A percentile compares a stretch with the other conserved stretches of the same genome.
Evolutionary conservation across 257 asterid species (phyloP).

Genomic region (Ophiorrhiza pumila): DNA sequence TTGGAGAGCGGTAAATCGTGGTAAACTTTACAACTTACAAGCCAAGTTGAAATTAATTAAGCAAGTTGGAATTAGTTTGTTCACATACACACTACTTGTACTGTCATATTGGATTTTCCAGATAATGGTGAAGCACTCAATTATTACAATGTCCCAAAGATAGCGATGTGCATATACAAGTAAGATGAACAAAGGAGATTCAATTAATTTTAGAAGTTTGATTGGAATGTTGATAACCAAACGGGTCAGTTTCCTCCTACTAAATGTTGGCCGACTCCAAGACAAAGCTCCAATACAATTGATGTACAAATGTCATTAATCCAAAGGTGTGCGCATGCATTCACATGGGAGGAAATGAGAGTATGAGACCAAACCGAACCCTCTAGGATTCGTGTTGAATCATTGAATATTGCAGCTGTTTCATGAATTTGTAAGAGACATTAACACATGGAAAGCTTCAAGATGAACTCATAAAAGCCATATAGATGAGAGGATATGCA

Average conservation of each 20-base stretch:
- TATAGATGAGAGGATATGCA: slow-evolving; percentile 6
- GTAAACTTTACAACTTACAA: no score
- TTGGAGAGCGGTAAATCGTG: not conserved
- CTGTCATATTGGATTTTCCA: not conserved
- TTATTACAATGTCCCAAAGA: not conserved
- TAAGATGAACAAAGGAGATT: not conserved
- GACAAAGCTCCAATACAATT: not conserved
- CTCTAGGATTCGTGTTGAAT: not conserved
- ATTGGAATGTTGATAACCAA: not conserved
- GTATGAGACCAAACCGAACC: slow-evolving; percentile 7
- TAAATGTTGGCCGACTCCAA: slow-evolving; percentile 3
- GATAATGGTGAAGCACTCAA: not conserved
- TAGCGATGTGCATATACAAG: not conserved
- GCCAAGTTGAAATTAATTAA: not conserved
- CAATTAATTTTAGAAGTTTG: not conserved
- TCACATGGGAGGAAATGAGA: slow-evolving; percentile 17
- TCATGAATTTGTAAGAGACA: not conserved
- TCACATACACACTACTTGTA: not conserved
- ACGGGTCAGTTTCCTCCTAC: not conserved
- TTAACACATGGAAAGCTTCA: slow-evolving; percentile 10
- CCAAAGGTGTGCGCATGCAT: slow-evolving; percentile 6
- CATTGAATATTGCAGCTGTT: not conserved
- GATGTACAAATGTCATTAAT: not conserved
- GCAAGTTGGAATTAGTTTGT: not conserved
- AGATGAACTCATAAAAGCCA: not conserved